Base-by-base conservation (phyloP, 2,329 filamentous ascomycete species). In the Stagonosporopsis cucurbitacearum region DNA sequence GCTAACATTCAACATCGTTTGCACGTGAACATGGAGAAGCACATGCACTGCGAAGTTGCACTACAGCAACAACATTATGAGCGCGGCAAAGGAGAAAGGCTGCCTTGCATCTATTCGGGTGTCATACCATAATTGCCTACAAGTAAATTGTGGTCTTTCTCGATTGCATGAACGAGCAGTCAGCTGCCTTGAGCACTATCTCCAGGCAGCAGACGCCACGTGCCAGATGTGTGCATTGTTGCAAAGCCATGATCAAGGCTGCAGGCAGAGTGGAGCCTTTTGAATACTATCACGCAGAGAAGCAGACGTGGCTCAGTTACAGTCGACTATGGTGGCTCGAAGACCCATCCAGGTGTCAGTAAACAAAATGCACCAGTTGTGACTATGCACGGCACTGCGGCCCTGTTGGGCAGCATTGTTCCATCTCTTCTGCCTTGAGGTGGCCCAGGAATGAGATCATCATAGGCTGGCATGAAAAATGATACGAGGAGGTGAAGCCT, bases 61-160 rank as follows among this genome's bases (percentile, higher is more conserved):
- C 23, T 11, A 9, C 17, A 37, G 8, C 17, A 37, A 37, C 7
- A 20, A 20, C 35, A 37, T 30, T 33, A 20, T 39, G 48, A 35
- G 40, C 40, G 40, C 11, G 26, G 44, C 26, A 11, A 41, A 39
- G 19, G 25, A n/a, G n/a, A 41, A 45, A 51, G 33, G 48, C 49
- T 50, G 40, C 37, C 30, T 46, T 50, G 17, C 40, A 33, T 50
- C 23, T n/a, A 45, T 19, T 50, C 40, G 41, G 59, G 60, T 37
- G 36, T 53, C 40, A 44, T 39, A 26, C 36, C 44, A 28, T 22
- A 17, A 30, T 33, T 15, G 35, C 52, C 52, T 19, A n/a, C n/a
- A n/a, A n/a, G n/a, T n/a, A 9, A 23, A 23, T 35, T 20, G 26
- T 32, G 19, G 11, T 11, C 19, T 23, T 28, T 9, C 19, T 15